A percentile compares a stretch with the other conserved stretches of the same genome.
phyloP scores from a whole-genome alignment of 768 basidiomycete species.

The Trametes punicea region DNA sequence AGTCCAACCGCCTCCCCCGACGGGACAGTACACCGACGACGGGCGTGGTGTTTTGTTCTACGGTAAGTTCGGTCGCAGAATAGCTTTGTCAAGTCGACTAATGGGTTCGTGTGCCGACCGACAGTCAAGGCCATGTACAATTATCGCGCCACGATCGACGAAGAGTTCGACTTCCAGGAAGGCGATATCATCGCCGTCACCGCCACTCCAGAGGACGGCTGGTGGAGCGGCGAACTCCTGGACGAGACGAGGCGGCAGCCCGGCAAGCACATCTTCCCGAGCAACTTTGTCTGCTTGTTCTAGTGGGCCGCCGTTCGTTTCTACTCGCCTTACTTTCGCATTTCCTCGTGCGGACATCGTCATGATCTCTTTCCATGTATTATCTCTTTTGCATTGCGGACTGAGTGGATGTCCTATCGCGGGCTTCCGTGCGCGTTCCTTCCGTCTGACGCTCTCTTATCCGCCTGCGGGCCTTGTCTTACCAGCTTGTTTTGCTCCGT shows the following conservation, averaged over 20 bases:
- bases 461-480: background rate
- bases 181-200: constrained; percentile 97
- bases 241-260: constrained; percentile 68
- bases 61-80: constrained; percentile 46
- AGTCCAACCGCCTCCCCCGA: constrained; percentile 40
- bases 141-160: constrained; percentile 78
- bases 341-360: background rate
- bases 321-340: background rate
- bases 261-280: constrained; percentile 80
- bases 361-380: background rate
- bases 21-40: constrained; percentile 77
- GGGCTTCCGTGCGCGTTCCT: background rate
- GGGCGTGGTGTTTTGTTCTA: constrained; percentile 85
- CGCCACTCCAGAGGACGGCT: constrained; percentile 90
- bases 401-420: background rate
- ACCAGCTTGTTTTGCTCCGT: background rate
- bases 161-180: constrained; percentile 95
- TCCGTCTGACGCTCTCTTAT: no score
- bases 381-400: background rate
- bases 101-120: background rate
- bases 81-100: constrained; percentile 25
- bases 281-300: constrained; percentile 84
- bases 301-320: constrained; percentile 28
- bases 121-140: constrained; percentile 89
- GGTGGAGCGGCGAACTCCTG: constrained; percentile 93